Evolutionary conservation across 2,329 filamentous ascomycete species (phyloP).

Genomic region (Aquanectria penicillioides): DNA sequence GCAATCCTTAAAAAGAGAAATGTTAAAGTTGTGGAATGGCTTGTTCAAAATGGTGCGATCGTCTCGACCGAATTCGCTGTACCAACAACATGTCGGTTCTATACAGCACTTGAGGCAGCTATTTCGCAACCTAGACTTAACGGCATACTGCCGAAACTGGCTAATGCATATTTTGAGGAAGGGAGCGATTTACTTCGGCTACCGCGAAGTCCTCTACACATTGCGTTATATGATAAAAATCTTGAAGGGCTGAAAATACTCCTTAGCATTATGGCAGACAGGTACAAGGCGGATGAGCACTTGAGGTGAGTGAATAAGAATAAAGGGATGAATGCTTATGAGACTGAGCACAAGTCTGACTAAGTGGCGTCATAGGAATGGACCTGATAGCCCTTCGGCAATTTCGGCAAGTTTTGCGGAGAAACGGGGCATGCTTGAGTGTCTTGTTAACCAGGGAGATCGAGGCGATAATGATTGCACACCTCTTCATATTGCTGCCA

Average conservation of each 20-base stretch:
- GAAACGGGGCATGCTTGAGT: background rate
- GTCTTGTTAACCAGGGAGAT: background rate
- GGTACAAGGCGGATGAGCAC: too few species aligned
- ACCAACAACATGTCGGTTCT: background rate
- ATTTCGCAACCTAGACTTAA: background rate
- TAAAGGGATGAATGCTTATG: too few species aligned
- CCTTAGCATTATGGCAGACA: background rate
- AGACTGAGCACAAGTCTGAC: too few species aligned
- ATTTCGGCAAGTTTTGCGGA: background rate
- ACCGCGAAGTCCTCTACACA: background rate
- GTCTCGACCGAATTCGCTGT: background rate
- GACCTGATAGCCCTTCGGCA: too few species aligned
- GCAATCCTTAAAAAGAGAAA: background rate
- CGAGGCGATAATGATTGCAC: background rate
- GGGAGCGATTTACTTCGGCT: background rate
- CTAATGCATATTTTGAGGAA: background rate
- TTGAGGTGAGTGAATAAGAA: too few species aligned
- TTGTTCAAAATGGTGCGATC: background rate
- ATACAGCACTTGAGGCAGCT: background rate
- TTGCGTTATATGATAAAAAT: background rate
- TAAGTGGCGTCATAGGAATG: too few species aligned
- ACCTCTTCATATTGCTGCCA: background rate
- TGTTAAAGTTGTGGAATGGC: background rate
- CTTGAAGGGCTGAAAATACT: background rate
- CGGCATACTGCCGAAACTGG: background rate